Evolutionary conservation across 2,329 filamentous ascomycete species (phyloP).

Genomic region (Aspergillus versicolor): DNA sequence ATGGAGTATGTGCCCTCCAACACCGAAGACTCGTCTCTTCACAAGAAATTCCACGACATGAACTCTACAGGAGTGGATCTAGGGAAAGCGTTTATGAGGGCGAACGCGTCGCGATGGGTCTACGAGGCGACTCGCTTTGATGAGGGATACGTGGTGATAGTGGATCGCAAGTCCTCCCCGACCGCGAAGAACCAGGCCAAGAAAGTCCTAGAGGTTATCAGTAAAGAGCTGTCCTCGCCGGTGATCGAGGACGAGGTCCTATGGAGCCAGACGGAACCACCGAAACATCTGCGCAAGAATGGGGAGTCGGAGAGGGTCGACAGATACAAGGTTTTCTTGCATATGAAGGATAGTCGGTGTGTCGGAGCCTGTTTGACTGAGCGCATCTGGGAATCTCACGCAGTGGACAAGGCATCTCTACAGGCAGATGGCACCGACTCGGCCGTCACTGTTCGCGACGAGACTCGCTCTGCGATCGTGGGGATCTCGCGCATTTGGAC

Average conservation of each 20-base stretch:
- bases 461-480: slow-evolving; percentile 51
- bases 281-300: slow-evolving; percentile 37
- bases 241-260: slow-evolving; percentile 57
- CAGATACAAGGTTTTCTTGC: slow-evolving; percentile 62
- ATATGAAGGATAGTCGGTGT: slow-evolving; percentile 61
- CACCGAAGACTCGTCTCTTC: slow-evolving; percentile 60
- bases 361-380: slow-evolving; percentile 63
- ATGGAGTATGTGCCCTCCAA: slow-evolving; percentile 68
- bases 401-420: slow-evolving; percentile 41
- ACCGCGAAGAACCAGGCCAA: slow-evolving; percentile 53
- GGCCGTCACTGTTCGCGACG: slow-evolving; percentile 47
- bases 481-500: slow-evolving; percentile 68
- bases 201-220: slow-evolving; percentile 62
- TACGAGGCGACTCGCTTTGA: slow-evolving; percentile 51
- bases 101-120: slow-evolving; percentile 52
- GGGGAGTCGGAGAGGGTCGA: slow-evolving; percentile 40
- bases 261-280: slow-evolving; percentile 52
- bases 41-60: slow-evolving; percentile 64
- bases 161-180: slow-evolving; percentile 55
- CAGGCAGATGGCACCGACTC: slow-evolving; percentile 32
- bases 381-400: slow-evolving; percentile 57
- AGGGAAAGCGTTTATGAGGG: slow-evolving; percentile 56
- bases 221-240: slow-evolving; percentile 61
- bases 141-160: slow-evolving; percentile 56
- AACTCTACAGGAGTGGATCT: slow-evolving; percentile 62